These are phyloP conservation scores for Fusarium anthophilum DNA, from an alignment of 2,329 filamentous ascomycete species.

Conservation along the genomic window DNA sequence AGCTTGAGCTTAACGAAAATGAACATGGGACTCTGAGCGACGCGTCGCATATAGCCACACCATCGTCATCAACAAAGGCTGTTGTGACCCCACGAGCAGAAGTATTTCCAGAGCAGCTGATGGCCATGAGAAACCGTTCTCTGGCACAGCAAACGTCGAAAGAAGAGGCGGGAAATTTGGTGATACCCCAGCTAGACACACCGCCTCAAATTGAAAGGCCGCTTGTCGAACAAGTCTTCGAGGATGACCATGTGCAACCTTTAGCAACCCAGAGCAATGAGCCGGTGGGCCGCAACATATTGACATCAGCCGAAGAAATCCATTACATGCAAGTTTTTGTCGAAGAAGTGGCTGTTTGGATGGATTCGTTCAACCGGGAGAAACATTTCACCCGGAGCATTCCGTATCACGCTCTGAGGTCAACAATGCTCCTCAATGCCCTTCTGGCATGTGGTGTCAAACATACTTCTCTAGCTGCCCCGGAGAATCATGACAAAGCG, in stretches of 20 bases:
- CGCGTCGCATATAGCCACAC: constrained; percentile 38
- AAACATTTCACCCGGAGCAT: constrained; percentile 88
- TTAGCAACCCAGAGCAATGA: neutral
- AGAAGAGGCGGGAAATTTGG: constrained; percentile 52
- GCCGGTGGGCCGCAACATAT: constrained; percentile 62
- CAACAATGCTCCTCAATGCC: constrained; percentile 89
- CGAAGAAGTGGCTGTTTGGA: constrained; percentile 90
- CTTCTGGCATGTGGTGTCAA: constrained; percentile 89
- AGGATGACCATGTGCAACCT: constrained; percentile 3
- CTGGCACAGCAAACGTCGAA: constrained; percentile 45
- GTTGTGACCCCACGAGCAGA: constrained; percentile 22
- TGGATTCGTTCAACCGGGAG: constrained; percentile 87
- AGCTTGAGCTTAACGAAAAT: neutral
- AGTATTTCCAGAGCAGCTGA: constrained; percentile 17
- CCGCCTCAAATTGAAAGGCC: constrained; percentile 18
- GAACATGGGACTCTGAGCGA: constrained; percentile 26
- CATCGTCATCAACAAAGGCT: constrained; percentile 35
- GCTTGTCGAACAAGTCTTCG: neutral
- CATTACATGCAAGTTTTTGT: constrained; percentile 93
- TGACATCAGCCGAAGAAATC: constrained; percentile 80
- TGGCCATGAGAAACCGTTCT: constrained; percentile 15
- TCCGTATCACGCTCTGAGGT: constrained; percentile 83
- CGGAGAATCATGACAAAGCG: constrained; percentile 80
- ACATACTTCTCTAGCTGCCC: constrained; percentile 77
- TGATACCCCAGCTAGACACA: constrained; percentile 46